Evolutionary conservation across 2,329 filamentous ascomycete species (phyloP), one percentile per base, ranked within the genome.

Genomic region (Colletotrichum sp.): DNA sequence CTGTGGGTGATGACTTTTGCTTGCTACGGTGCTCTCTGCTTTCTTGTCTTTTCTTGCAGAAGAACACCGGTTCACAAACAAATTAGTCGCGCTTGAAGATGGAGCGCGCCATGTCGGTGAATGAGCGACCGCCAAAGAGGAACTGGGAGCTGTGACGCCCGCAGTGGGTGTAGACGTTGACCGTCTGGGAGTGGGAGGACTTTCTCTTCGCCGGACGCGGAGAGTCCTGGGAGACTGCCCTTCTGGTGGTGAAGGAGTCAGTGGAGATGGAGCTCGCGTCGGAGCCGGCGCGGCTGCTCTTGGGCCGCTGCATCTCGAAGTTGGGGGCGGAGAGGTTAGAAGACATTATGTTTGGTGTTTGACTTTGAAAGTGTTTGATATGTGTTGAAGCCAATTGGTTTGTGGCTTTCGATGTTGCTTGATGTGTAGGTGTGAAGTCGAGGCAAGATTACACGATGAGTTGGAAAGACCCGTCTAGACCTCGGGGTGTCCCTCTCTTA

Each of bases 121-220:
- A 79, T 3, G 86, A 89, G 57, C 86, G 87, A 2, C 89, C 89
- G 39, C 88, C 84, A 76, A 91, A 89, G 16, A 91, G 83, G 75
- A 87, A 89, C 79, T 91, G 88, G 78, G 90, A 86, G 52, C 88
- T 88, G 81, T 91, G 89, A 16, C 90, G 85, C 16, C 90, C 90
- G 76, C 90, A 91, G 74, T 89, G 88, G 44, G 89, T 90, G 81
- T 90, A 86, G 57, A 88, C 86, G 76, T 91, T 91, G 78, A 87
- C 85, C 10, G 84, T 86, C 64, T 73, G 24, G 84, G 86, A 78
- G 76, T 84, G 83, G 21, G 84, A 79, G 8, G 80, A 78, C 72
- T 82, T 84, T 73, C 83, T 80, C 59, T 80, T 80, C 52, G 81
- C 80, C 21, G 81, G 62, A 30, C 75, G 71, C 34, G 75, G 71